Base-by-base conservation (phyloP, 805 yeast genomes). In the Candida cerambycidarum region DNA sequence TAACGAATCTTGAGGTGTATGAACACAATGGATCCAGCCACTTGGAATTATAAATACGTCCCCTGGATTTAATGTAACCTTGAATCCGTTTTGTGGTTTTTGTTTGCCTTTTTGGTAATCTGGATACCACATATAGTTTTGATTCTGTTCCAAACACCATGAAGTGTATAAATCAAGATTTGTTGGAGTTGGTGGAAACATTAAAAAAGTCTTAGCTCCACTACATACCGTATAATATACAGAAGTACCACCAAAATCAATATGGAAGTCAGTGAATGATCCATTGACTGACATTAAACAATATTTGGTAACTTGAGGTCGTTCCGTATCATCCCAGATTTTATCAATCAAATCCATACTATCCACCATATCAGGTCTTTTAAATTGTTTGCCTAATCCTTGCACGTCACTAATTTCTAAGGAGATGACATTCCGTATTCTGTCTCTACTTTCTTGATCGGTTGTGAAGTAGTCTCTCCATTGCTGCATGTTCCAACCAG, bases 21-120 rank as follows among this genome's bases (percentile, higher is more conserved):
- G 80, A 0, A 89, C 97, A 0, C 93, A 82, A 61, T 89, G 97
- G 38, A 89, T 89, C 95, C 96, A 89, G 0, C 96, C 96, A 32
- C 93, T 81, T 3, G 97, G 97, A 14, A 89, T 82, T 11, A 89
- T 70, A 62, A 89, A 73, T 18, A 89, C 71, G 55, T 89, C 96
- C 1, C 95, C 95, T 1, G 78, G 63, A 0, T 50, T 41, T 15
- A 85, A 55, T 6, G 73, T 71, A 13, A 82, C 80, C 40, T 76
- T 75, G 38, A 80, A 65, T 14, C 89, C 87, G 6, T 49, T 54
- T 3, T 42, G 49, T 43, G 61, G 75, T 11, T 39, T 38, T 12
- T 61, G 58, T 48, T 49, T 67, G 44, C 63, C 72, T 34, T 50
- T 63, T 45, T 65, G 44, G 41, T 77, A 61, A 38, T 80, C 82